Evolutionary conservation across 2,329 filamentous ascomycete species (phyloP), one percentile per base, ranked within the genome.

Genomic region (Fusarium udum): DNA sequence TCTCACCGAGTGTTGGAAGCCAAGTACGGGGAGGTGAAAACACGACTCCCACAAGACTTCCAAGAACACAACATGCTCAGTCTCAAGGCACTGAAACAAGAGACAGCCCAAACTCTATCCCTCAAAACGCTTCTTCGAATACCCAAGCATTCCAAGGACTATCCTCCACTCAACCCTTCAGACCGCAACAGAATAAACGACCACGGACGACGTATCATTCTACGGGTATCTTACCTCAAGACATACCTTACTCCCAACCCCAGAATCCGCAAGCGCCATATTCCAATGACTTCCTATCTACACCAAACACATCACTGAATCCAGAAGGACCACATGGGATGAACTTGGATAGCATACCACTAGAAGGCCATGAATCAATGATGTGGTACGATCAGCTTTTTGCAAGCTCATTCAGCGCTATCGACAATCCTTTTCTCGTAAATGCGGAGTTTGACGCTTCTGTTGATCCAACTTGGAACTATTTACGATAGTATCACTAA

Each of bases 361-460:
- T 77, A 1, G 80, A 81, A 24, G 79, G 78, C 0, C 79, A 81
- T n/a, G 79, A 81, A 57, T 80, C 80, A 2, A 80, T 81, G 68
- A 78, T 80, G 46, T 81, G 80, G 80, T 81, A 80, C 42, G 80
- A 81, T 13, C 80, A 81, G 42, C 48, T 81, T 24, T 81, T 81
- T 64, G 79, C 78, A 2, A 81, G 79, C 40, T 80, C 79, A 1
- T 81, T 81, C 48, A 79, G 78, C 31, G 79, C 79, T 3, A 79
- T 81, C 49, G 80, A 81, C 14, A 81, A 80, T 24, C 80, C 80
- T 0, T 80, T 80, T 31, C 69, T 81, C 20, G 79, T 77, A 9
- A 77, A 80, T 22, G 79, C 80, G 0, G 78, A 81, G 40, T 80
- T 81, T 48, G 78, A 81, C 57, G 71, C 79, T 4, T 80, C 78